Evolutionary conservation across 768 basidiomycete genomes (phyloP), one percentile per base, ranked within the genome.

Genomic region (Gloeophyllum trabeum): DNA sequence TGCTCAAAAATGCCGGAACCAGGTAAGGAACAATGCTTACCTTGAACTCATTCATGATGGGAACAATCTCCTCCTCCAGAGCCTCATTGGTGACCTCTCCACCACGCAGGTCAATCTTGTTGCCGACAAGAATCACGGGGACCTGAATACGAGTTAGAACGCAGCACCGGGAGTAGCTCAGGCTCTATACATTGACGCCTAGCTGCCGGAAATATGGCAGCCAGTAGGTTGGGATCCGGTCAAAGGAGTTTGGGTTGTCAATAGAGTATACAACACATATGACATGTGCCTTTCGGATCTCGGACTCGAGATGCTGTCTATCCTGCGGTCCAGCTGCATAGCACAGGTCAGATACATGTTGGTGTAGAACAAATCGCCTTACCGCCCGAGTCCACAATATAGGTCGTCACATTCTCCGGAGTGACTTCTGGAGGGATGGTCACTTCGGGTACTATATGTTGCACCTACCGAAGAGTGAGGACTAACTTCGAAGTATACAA

Each of bases 1-100:
- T 32, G 28, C 28, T 32, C 28, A 32, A 32, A 32, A 32, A 36
- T 40, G 20, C 23, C 21, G 13, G 24, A 48, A 23, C 18, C 18
- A 19, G 24, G 34, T 28, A 41, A 2, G 21, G 7, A 37, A 18
- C 7, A 3, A 19, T 20, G 53, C 63, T 43, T 54, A 81, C 92
- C 76, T 99, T 99, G 79, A 94, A 99, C 61, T 98, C 94, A 50
- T 84, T 81, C 94, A 98, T 99, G 43, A 99, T 91, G 23, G 94
- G 94, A 43, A 86, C 61, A 49, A 98, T 93, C 61, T 98, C 94
- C 47, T 85, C 90, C 60, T 94, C 91, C 46, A 99, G 63, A 2
- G 85, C 89, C 56, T 94, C 81, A 53, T 96, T 94, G 21, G 93
- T 91, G 30, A 97, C 89, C 54, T 87, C 79, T 2, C 92, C 93